These are phyloP conservation scores for Trametopsis cervina DNA, from an alignment of 768 basidiomycete species.

Conservation along the genomic window DNA sequence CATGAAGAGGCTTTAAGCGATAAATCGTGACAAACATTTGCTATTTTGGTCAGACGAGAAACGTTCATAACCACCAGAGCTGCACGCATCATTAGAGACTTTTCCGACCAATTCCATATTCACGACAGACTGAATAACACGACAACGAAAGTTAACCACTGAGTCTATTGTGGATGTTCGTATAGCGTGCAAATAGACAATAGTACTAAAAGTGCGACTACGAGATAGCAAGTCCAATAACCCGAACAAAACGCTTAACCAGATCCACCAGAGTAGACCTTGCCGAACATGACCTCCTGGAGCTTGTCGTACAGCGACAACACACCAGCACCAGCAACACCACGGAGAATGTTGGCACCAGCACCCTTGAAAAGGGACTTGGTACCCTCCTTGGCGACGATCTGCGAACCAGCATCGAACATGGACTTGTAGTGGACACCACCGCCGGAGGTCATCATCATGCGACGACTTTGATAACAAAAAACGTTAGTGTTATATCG, in stretches of 20 bases:
- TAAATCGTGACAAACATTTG: too few relatives aligned
- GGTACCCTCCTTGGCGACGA: slow-evolving; percentile 90
- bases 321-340: slow-evolving; percentile 99
- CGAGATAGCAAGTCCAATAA: slow-evolving; percentile 17
- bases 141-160: slow-evolving; percentile 24
- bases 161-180: slow-evolving; percentile 27
- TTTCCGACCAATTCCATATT: background rate
- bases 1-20: too few relatives aligned
- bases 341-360: slow-evolving; percentile 88
- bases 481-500: slow-evolving; percentile 7
- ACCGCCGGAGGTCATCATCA: slow-evolving; percentile 99
- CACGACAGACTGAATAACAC: slow-evolving; percentile 3
- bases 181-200: slow-evolving; percentile 22
- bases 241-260: slow-evolving; percentile 28
- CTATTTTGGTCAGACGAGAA: too few relatives aligned
- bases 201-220: slow-evolving; percentile 24
- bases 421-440: slow-evolving; percentile 98
- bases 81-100: background rate
- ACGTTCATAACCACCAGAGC: background rate
- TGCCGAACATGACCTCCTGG: slow-evolving; percentile 94
- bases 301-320: slow-evolving; percentile 98
- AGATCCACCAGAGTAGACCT: slow-evolving; percentile 92
- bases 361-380: slow-evolving; percentile 99
- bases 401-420: slow-evolving; percentile 95
- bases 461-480: slow-evolving; percentile 77